Evolutionary conservation across 1,139 yeast genomes (phyloP), one percentile per base, ranked within the genome.

Genomic region (Yamadazyma atlantica): DNA sequence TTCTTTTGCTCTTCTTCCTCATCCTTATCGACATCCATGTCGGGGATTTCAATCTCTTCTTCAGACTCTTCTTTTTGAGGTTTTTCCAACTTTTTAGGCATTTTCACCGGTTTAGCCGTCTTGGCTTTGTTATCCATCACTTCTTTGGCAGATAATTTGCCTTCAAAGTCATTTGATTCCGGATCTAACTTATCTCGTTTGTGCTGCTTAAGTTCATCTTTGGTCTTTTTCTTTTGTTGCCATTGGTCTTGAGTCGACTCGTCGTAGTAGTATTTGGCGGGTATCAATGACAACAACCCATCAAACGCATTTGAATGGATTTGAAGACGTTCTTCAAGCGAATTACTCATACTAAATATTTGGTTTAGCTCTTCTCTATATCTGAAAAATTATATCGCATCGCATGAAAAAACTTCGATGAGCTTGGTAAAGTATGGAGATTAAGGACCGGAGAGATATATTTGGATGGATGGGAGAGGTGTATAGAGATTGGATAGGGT

Each of bases 211-310:
- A 73, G 62, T 54, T 87, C 92, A 35, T 73, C 78, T 54, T 85
- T 86, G 29, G 80, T 62, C 61, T 83, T 79, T 68, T 86, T 85
- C 66, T 82, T 85, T 51, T 83, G 84, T 50, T 82, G 82, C 97
- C 97, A 90, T 62, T 90, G 97, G 40, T 84, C 84, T 54, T 84
- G 82, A 34, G 82, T 83, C 32, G 85, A 87, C 47, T 79, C 85
- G 55, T 80, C 86, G 57, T 87, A 88, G 58, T 90, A 90, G 55
- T 85, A 88, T 56, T 89, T 88, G 8, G 97, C 95, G 7, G 98
- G 97, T 42, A 92, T 89, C 57, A 92, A 69, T 16, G 97, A 87
- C 44, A 92, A 69, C 40, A 92, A 69, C 30, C 97, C 96, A 57
- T 87, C 90, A 60, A 92, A 90, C 6, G 97, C 94, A 41, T 82